Evolutionary conservation across 176 grass and related monocot species (phyloP).

Genomic region (Avena sativa): DNA sequence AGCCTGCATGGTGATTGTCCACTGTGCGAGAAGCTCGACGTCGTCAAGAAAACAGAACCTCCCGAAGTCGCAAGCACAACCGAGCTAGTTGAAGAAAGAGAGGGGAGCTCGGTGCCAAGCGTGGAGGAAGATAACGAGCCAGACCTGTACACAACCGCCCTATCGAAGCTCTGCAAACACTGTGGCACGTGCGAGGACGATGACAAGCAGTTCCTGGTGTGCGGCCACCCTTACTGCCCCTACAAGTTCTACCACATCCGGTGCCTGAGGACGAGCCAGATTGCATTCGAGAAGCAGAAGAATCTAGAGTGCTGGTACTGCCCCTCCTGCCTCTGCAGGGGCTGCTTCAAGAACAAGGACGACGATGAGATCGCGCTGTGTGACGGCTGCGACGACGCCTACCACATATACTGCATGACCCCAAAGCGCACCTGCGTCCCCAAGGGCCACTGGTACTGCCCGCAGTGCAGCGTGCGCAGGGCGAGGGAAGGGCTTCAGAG

Average conservation of each 20-base stretch:
- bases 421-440: constrained; percentile 62
- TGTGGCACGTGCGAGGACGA: constrained; percentile 84
- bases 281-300: constrained; percentile 66
- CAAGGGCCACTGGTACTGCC: constrained; percentile 78
- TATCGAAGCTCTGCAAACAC: constrained; percentile 76
- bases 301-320: constrained; percentile 87
- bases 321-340: constrained; percentile 88
- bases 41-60: constrained; percentile 39
- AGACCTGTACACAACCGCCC: constrained; percentile 59
- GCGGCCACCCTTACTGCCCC: constrained; percentile 70
- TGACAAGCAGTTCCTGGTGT: constrained; percentile 80
- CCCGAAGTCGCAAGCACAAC: constrained; percentile 44
- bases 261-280: constrained; percentile 84
- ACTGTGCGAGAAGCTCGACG: constrained; percentile 65
- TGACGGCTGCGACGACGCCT: constrained; percentile 88
- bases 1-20: constrained; percentile 64
- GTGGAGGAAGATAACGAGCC: constrained; percentile 59
- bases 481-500: constrained; percentile 64
- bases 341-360: constrained; percentile 74
- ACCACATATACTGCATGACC: constrained; percentile 87
- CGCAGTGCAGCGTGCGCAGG: constrained; percentile 57
- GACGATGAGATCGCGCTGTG: constrained; percentile 79
- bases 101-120: constrained; percentile 57
- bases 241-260: constrained; percentile 90
- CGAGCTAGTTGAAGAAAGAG: constrained; percentile 40